These are phyloP conservation scores for Mucor velutinosus DNA, from an alignment of 371 early-diverging fungal species.

Conservation along the genomic window DNA sequence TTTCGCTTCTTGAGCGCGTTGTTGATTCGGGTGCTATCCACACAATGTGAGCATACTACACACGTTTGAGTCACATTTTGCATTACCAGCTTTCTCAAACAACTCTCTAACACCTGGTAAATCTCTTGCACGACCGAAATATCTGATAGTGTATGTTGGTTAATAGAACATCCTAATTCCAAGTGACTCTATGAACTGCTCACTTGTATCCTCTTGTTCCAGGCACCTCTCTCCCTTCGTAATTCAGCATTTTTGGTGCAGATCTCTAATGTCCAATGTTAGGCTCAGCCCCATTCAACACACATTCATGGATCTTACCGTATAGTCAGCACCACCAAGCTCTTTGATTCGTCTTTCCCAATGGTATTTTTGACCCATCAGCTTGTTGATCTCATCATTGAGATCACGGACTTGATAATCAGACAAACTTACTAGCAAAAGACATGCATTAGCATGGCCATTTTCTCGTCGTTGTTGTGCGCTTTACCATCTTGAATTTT, in stretches of 20 bases:
- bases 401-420: conserved; percentile 92
- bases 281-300: no score
- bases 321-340: conserved; percentile 95
- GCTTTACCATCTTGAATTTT: conserved; percentile 88
- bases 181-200: background rate
- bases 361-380: conserved; percentile 85
- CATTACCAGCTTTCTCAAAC: conserved; percentile 70
- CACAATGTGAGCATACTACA: background rate
- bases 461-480: background rate
- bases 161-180: background rate
- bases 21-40: conserved; percentile 32
- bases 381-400: conserved; percentile 95
- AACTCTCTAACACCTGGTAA: conserved; percentile 94
- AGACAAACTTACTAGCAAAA: conserved; percentile 68
- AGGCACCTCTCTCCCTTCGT: conserved; percentile 89
- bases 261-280: conserved; percentile 49
- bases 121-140: conserved; percentile 97
- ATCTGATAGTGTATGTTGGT: conserved; percentile 41
- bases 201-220: conserved; percentile 93
- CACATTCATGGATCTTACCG: conserved; percentile 48
- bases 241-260: conserved; percentile 79
- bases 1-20: conserved; percentile 67
- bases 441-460: background rate
- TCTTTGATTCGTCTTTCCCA: conserved; percentile 94
- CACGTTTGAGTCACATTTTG: background rate